These are phyloP conservation scores for Russula ochroleuca DNA, from an alignment of 768 basidiomycete species.

Conservation along the genomic window DNA sequence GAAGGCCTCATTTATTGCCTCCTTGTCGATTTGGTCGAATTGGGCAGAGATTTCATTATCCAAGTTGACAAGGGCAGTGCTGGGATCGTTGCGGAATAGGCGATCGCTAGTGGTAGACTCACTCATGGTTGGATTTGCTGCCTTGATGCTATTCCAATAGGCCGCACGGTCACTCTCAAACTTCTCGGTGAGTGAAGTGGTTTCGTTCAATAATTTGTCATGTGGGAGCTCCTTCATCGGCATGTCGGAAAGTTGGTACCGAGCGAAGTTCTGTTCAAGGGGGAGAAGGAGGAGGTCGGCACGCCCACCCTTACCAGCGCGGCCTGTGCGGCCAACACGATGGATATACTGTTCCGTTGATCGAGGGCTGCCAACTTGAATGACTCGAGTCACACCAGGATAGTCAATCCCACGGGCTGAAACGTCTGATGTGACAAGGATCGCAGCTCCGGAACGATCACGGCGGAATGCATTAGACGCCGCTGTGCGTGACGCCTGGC, in stretches of 20 bases:
- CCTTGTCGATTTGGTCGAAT: conserved; percentile 18
- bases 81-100: conserved; percentile 2
- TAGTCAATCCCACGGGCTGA: conserved; percentile 89
- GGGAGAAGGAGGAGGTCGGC: conserved; percentile 79
- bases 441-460: conserved; percentile 47
- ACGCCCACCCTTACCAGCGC: conserved; percentile 55
- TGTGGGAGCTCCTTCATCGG: conserved; percentile 60
- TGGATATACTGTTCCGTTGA: conserved; percentile 74
- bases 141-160: conserved; percentile 32
- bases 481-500: conserved; percentile 51
- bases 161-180: conserved; percentile 44
- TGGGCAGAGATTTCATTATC: conserved; percentile 26
- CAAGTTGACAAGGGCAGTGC: conserved; percentile 15
- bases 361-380: conserved; percentile 82
- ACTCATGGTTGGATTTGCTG: background rate
- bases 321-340: conserved; percentile 81
- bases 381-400: conserved; percentile 80
- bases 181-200: conserved; percentile 44
- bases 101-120: background rate
- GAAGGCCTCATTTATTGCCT: conserved; percentile 23
- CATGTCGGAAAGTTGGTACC: conserved; percentile 56
- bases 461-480: conserved; percentile 58
- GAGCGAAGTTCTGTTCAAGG: conserved; percentile 70
- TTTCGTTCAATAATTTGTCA: conserved; percentile 44
- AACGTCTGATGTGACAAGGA: conserved; percentile 84